A percentile compares a stretch with the other conserved stretches of the same genome.
These are phyloP conservation scores for Yamadazyma songkhlaensis DNA, from an alignment of 1,139 yeast species.

Conservation along the genomic window DNA sequence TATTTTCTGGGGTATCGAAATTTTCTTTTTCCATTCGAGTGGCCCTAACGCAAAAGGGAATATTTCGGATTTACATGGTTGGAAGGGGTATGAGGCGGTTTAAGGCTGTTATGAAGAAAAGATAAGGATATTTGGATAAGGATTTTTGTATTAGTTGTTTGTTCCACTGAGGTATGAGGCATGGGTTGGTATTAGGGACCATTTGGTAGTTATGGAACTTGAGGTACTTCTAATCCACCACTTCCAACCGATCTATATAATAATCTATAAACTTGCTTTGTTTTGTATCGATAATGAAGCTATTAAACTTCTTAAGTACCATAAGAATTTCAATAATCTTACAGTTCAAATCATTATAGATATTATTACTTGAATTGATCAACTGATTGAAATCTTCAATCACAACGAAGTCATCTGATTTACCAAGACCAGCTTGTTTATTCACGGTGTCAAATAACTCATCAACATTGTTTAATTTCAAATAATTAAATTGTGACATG, in stretches of 20 bases:
- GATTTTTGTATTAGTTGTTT: no score
- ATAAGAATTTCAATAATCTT: slow-evolving; percentile 13
- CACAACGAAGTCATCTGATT: slow-evolving; percentile 4
- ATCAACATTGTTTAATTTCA: slow-evolving; percentile 9
- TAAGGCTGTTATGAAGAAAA: no score
- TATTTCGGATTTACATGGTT: no score
- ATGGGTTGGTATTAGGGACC: no score
- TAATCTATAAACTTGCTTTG: slow-evolving; percentile 10
- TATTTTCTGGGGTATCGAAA: neutral
- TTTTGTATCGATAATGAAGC: slow-evolving; percentile 10
- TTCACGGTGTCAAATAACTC: neutral
- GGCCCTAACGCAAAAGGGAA: no score
- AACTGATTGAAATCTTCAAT: slow-evolving; percentile 16
- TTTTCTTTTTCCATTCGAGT: neutral
- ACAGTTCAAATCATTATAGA: slow-evolving; percentile 13
- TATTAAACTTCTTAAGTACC: slow-evolving; percentile 3
- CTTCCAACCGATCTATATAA: slow-evolving; percentile 5
- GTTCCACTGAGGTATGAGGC: no score
- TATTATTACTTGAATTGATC: slow-evolving; percentile 8
- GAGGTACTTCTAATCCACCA: neutral
- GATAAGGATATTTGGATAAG: no score
- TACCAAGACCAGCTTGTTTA: neutral
- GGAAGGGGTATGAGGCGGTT: no score
- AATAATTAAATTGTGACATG: slow-evolving; percentile 15
- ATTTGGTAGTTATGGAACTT: no score